Base-by-base conservation (phyloP, 495 filamentous ascomycete species). In the Tetracladium setigerum region DNA sequence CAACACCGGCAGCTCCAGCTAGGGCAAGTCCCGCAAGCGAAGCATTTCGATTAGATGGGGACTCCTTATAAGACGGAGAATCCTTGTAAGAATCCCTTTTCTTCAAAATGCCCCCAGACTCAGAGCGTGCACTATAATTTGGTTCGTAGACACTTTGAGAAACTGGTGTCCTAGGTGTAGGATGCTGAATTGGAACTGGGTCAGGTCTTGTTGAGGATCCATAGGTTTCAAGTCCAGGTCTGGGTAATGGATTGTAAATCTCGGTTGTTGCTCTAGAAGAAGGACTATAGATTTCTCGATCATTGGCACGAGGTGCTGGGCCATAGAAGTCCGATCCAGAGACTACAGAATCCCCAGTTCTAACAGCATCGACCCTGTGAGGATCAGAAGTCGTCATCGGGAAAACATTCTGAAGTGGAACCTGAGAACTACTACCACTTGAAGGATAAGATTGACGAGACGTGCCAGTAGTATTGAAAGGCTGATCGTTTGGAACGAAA, bases 371-470 rank as follows among this genome's bases (percentile, higher is more conserved):
- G 53, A 78, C 83, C 34, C 68, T 72, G 27, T 66, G 65, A 4
- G 77, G 77, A 56, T 86, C 83, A 10, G 70, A 70, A 16, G 79
- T 84, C 19, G 81, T 71, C 32, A 82, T 56, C 8, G 83, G 79
- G 49, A 63, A 67, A 14, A 66, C 62, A 31, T 51, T 54, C 27
- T 54, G 61, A 54, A 66, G 70, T 61, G 58, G 60, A 13, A 57
- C 49, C 13, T 59, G 60, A 47, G 72, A 65, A 47, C 61, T 54
- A 38, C 52, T 56, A 36, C 57, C 55, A 43, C 63, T 70, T 18
- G 48, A 16, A 13, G 22, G 22, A 27, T 27, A 27, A 41, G 15
- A 37, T 30, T 17, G 41, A 24, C 30, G 34, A 4, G 41, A 16
- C n/a, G 33, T 16, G 13, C 35, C 15, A n/a, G 19, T 13, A 10